Base-by-base conservation (phyloP, 169 alveolate species). In the Neospora caninum region DNA sequence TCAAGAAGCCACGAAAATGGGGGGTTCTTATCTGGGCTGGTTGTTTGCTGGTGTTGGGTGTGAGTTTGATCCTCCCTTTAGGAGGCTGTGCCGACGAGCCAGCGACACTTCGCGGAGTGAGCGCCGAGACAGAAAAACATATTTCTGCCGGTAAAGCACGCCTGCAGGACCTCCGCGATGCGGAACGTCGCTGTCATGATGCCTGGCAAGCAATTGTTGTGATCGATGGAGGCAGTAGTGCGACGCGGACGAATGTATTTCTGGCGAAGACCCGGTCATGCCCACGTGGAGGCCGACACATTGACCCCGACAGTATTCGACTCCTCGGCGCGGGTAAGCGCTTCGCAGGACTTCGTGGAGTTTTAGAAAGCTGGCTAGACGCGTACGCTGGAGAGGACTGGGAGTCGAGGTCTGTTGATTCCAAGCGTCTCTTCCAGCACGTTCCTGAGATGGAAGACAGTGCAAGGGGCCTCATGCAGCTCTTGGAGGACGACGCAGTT, bases 151-250 rank as follows among this genome's bases (percentile, higher is more conserved):
- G 58, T 4, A 49, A 49, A 13, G 13, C 58, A 49, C 58, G 13
- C 58, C 58, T 49, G 58, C 58, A 49, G 58, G 13, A 4, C 58
- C 58, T 49, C 58, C 58, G 58, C 4, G 13, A 49, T 49, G 22
- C 13, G 58, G 88, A 80, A 34, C 2, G 10, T 31, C 49, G 34
- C 22, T 38, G 54, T 34, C 88, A 80, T 34, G 58, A 34, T 18
- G 45, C 88, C 34, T 20, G 4, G 27, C 88, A 80, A 41, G 88
- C 93, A 22, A n/a, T 88, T 22, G 58, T 88, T 25, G 88, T 88
- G 18, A 43, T 88, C 25, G 93, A 88, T 69, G 93, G 88, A 25
- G 93, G 93, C 27, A 88, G 93, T 84, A 88, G 86, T 13, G 41
- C 43, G 42, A 42, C 38, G 42, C 2, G 80, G 45, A 53, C 86